These are phyloP conservation scores for Nicotiana benthamiana DNA, from an alignment of 257 asterid species.

Conservation along the genomic window DNA sequence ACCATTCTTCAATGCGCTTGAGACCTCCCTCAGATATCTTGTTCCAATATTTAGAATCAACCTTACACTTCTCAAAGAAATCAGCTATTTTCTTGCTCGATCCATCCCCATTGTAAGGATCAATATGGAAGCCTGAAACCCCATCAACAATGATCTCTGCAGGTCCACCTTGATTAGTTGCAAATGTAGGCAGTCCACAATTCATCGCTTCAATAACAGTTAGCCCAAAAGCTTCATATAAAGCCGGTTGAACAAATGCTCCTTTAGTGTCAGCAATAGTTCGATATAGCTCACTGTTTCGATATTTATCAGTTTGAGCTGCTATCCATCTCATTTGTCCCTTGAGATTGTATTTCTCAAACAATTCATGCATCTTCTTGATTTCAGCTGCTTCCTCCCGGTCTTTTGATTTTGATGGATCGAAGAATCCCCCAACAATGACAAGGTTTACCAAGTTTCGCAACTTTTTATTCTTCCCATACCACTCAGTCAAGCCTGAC, in stretches of 20 bases:
- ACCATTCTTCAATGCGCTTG: slow-evolving; percentile 70
- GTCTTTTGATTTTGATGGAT: slow-evolving; percentile 72
- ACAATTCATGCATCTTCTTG: slow-evolving; percentile 69
- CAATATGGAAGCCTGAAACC: slow-evolving; percentile 71
- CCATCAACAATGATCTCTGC: slow-evolving; percentile 82
- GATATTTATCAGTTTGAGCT: slow-evolving; percentile 73
- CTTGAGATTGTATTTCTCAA: slow-evolving; percentile 53
- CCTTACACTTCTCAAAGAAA: slow-evolving; percentile 63
- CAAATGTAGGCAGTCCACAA: slow-evolving; percentile 82
- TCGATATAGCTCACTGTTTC: slow-evolving; percentile 72
- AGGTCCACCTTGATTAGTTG: slow-evolving; percentile 90
- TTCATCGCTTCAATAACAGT: slow-evolving; percentile 89
- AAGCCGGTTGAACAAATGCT: slow-evolving; percentile 81
- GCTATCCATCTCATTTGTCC: slow-evolving; percentile 91
- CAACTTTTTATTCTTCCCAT: slow-evolving; percentile 55
- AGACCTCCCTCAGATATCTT: slow-evolving; percentile 53
- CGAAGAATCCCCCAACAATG: slow-evolving; percentile 72
- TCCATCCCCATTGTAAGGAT: slow-evolving; percentile 61
- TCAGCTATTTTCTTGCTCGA: slow-evolving; percentile 58
- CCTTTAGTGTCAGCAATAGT: slow-evolving; percentile 78
- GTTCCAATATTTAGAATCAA: slow-evolving; percentile 52
- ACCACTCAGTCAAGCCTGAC: slow-evolving; percentile 80
- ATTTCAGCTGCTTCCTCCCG: slow-evolving; percentile 84
- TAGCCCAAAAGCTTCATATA: slow-evolving; percentile 84
- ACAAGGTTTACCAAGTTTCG: slow-evolving; percentile 64